phyloP scores from a whole-genome alignment of 495 filamentous ascomycete species.

The Lepraria neglecta region DNA sequence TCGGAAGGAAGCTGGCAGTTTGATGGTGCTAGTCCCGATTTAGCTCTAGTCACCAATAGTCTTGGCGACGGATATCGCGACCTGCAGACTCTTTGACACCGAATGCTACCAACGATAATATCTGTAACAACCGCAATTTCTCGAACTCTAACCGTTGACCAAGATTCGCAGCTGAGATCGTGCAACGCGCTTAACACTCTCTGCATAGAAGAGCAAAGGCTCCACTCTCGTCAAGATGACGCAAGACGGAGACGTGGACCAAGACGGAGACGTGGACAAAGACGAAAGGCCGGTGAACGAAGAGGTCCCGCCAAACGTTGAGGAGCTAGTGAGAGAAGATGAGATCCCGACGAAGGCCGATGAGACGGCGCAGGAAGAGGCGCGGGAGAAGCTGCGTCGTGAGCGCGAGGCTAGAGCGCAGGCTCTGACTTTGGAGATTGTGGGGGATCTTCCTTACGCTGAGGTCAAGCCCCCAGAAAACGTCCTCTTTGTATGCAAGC shows the following conservation, averaged over 20 bases:
- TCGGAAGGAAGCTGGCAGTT: too few relatives aligned
- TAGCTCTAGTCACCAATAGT: not conserved
- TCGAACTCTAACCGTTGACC: not conserved
- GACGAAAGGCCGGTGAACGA: not conserved
- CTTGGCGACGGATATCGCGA: not conserved
- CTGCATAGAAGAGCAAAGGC: not conserved
- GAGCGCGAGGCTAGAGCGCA: constrained; percentile 92
- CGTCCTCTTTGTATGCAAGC: constrained; percentile 94
- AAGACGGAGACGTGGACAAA: too few relatives aligned
- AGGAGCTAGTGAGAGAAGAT: constrained; percentile 2
- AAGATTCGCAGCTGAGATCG: not conserved
- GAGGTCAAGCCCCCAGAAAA: constrained; percentile 98
- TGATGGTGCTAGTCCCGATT: not conserved
- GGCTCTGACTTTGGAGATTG: constrained; percentile 93
- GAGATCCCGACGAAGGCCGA: constrained; percentile 43
- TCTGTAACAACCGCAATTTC: not conserved
- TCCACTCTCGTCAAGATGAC: not conserved
- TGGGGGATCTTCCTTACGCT: constrained; percentile 94
- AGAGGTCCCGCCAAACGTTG: not conserved
- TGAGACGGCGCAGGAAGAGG: constrained; percentile 70
- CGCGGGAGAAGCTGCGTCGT: constrained; percentile 69
- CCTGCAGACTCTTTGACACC: not conserved
- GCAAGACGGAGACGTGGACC: not conserved
- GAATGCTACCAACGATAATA: not conserved
- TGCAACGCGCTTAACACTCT: not conserved